These are phyloP conservation scores for Epichloe hybrida DNA, from an alignment of 2,329 filamentous ascomycete genomes.

Conservation along the genomic window DNA sequence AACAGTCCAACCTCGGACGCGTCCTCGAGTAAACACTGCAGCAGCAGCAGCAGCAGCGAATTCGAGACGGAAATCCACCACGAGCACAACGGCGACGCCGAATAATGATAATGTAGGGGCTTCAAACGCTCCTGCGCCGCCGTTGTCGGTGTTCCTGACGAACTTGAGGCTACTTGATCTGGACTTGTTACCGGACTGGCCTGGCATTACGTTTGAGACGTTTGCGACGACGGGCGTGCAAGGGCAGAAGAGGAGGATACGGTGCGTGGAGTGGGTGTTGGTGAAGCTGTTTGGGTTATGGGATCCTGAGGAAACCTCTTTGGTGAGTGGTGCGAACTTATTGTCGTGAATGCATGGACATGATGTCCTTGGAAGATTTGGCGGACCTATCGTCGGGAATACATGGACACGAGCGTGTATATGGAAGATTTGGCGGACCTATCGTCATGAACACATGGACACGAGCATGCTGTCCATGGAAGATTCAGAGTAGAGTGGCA, in stretches of 20 bases:
- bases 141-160: constrained; percentile 48
- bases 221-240: constrained; percentile 55
- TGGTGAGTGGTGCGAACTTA: constrained; percentile 34
- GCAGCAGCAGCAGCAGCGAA: neutral
- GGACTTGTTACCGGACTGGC: constrained; percentile 67
- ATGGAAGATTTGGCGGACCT: neutral
- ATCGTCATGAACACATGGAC: neutral
- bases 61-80: neutral
- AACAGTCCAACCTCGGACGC: constrained; percentile 6
- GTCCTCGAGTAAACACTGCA: constrained; percentile 1
- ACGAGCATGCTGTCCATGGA: neutral
- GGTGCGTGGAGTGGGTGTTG: constrained; percentile 80
- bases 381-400: neutral
- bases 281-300: constrained; percentile 76
- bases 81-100: neutral
- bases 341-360: neutral
- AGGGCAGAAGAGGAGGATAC: constrained; percentile 70
- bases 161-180: constrained; percentile 76
- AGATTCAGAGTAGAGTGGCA: neutral
- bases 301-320: constrained; percentile 62
- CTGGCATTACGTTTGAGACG: constrained; percentile 53
- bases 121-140: constrained; percentile 6
- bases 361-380: neutral
- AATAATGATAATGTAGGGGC: neutral
- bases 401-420: neutral